Evolutionary conservation across 306 rosid genomes (phyloP).

Genomic region (Canavalia gladiata): DNA sequence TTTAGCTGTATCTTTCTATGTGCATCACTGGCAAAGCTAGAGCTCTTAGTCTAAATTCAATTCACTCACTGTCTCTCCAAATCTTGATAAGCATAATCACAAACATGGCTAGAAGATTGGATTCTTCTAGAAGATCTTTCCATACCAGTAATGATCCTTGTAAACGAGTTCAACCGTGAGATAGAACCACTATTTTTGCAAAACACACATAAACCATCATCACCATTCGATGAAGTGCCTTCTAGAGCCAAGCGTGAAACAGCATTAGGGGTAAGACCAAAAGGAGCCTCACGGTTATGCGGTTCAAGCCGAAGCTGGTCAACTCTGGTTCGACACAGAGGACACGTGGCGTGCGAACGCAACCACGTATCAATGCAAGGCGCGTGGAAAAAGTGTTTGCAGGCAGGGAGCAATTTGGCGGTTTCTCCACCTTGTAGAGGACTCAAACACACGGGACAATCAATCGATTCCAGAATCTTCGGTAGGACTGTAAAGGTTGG

Average conservation of each 20-base stretch:
- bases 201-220: background rate
- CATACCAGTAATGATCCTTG: conserved; percentile 52
- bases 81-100: conserved; percentile 40
- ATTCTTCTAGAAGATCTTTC: conserved; percentile 52
- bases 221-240: too few relatives aligned
- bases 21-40: background rate
- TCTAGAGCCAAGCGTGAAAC: background rate
- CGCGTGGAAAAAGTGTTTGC: conserved; percentile 62
- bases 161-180: conserved; percentile 51
- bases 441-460: conserved; percentile 63
- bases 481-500: conserved; percentile 44
- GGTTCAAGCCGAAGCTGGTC: conserved; percentile 36
- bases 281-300: conserved; percentile 52
- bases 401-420: conserved; percentile 58
- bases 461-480: background rate
- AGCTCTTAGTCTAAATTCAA: too few relatives aligned
- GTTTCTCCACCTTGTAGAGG: conserved; percentile 49
- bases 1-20: background rate
- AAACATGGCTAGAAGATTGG: conserved; percentile 27
- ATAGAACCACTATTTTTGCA: conserved; percentile 33
- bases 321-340: conserved; percentile 60
- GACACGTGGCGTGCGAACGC: conserved; percentile 53
- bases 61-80: conserved; percentile 56
- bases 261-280: background rate
- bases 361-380: conserved; percentile 65